Evolutionary conservation across 805 yeast species (phyloP).

Genomic region (Yarrowia yakushimensis): DNA sequence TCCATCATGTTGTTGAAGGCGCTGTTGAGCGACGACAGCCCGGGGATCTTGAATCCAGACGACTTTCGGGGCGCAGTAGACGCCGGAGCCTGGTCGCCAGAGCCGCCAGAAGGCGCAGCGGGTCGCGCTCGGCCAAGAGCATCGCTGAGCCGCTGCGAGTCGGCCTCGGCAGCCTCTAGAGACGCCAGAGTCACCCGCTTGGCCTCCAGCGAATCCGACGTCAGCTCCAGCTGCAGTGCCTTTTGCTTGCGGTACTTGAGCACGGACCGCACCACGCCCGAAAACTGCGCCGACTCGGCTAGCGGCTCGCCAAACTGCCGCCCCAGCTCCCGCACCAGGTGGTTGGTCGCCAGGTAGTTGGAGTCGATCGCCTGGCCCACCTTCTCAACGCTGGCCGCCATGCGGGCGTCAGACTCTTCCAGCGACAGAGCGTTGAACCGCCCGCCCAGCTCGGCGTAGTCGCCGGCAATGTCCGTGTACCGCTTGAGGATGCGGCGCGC

Average conservation of each 20-base stretch:
- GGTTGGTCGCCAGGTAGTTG: constrained; percentile 48
- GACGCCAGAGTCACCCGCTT: constrained; percentile 39
- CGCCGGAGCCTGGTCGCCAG: neutral
- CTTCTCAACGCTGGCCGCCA: constrained; percentile 64
- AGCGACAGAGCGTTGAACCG: constrained; percentile 58
- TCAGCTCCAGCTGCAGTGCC: constrained; percentile 50
- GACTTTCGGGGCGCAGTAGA: neutral
- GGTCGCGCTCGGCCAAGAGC: constrained; percentile 32
- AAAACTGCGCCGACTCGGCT: constrained; percentile 66
- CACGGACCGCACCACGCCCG: constrained; percentile 54
- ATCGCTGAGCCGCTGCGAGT: constrained; percentile 44
- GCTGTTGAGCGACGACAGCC: constrained; percentile 48
- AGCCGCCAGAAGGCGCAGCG: neutral
- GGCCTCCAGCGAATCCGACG: constrained; percentile 41
- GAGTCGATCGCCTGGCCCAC: constrained; percentile 84
- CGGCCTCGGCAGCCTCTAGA: constrained; percentile 45
- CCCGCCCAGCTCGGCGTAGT: constrained; percentile 75
- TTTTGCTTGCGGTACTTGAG: constrained; percentile 59
- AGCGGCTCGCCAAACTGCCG: constrained; percentile 64
- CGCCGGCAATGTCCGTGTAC: constrained; percentile 57
- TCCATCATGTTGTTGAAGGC: constrained; percentile 61
- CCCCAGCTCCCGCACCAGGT: constrained; percentile 51
- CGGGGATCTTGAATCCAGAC: constrained; percentile 51
- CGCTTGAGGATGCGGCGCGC: constrained; percentile 54
- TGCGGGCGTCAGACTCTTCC: constrained; percentile 41